Percentiles rank a stretch among this genome's conserved stretches.
Evolutionary conservation across 2,329 filamentous ascomycete species (phyloP).

Genomic region (Talaromyces amestolkiae): DNA sequence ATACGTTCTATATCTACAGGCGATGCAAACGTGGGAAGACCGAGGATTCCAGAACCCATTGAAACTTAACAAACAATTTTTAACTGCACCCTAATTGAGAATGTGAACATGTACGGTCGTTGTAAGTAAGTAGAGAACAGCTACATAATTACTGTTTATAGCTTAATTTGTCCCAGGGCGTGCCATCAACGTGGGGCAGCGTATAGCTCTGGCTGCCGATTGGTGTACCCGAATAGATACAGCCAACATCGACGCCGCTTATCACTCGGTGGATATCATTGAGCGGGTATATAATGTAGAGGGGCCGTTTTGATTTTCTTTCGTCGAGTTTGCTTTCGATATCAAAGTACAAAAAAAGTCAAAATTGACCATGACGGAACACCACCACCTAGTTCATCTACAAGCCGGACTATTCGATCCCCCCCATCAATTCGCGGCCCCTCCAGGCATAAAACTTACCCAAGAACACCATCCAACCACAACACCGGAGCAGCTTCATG

Average conservation of each 20-base stretch:
- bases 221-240: not conserved
- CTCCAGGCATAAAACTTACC: slow-evolving; percentile 41
- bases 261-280: not conserved
- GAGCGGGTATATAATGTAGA: not conserved
- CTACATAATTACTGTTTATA: not conserved
- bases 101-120: not conserved
- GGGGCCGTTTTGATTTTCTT: not conserved
- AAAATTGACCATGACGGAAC: slow-evolving; percentile 17
- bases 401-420: slow-evolving; percentile 48
- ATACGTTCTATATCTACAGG: slow-evolving; percentile 14
- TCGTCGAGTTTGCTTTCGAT: not conserved
- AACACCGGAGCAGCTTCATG: slow-evolving; percentile 36
- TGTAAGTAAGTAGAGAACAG: not conserved
- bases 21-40: slow-evolving; percentile 20
- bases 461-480: slow-evolving; percentile 36
- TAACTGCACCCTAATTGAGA: not conserved
- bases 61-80: slow-evolving; percentile 16
- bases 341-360: not conserved
- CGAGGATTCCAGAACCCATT: slow-evolving; percentile 21
- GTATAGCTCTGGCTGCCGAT: not conserved
- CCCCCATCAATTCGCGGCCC: slow-evolving; percentile 41
- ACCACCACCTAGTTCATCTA: slow-evolving; percentile 49
- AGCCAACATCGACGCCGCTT: not conserved
- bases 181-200: not conserved
- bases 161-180: slow-evolving; percentile 8